phyloP scores from a whole-genome alignment of 2,329 filamentous ascomycete genomes.

The Aspergillus ibericus region DNA sequence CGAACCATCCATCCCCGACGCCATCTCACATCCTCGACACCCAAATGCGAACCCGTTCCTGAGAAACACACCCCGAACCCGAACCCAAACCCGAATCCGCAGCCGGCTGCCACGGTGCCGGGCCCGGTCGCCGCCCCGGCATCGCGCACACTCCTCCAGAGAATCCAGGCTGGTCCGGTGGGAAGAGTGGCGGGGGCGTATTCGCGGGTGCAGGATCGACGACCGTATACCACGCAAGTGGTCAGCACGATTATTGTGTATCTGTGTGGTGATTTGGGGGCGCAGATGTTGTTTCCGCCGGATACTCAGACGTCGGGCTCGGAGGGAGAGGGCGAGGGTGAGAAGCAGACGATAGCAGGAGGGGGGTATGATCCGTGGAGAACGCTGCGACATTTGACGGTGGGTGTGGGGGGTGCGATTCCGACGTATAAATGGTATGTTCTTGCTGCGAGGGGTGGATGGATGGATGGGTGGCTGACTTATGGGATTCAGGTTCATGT shows the following conservation, averaged over 20 bases:
- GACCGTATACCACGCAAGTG: slow-evolving; percentile 79
- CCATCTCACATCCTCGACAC: slow-evolving; percentile 13
- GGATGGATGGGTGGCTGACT: neutral
- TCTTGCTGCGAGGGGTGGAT: neutral
- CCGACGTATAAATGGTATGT: slow-evolving; percentile 77
- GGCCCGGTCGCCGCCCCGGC: slow-evolving; percentile 15
- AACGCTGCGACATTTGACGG: slow-evolving; percentile 69
- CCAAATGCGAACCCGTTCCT: slow-evolving; percentile 6
- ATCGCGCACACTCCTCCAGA: slow-evolving; percentile 30
- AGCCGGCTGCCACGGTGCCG: slow-evolving; percentile 19
- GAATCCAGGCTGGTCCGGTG: slow-evolving; percentile 32
- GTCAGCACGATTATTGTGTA: slow-evolving; percentile 75
- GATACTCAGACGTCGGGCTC: slow-evolving; percentile 25
- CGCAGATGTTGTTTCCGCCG: slow-evolving; percentile 64
- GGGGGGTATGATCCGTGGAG: slow-evolving; percentile 66
- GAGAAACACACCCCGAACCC: neutral
- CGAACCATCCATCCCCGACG: slow-evolving; percentile 14
- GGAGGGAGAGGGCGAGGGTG: slow-evolving; percentile 32
- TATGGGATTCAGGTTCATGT: slow-evolving; percentile 64
- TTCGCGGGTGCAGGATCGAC: slow-evolving; percentile 66
- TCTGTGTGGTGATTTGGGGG: slow-evolving; percentile 72
- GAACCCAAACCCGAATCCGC: slow-evolving; percentile 11
- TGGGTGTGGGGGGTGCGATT: slow-evolving; percentile 71
- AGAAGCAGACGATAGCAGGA: slow-evolving; percentile 36
- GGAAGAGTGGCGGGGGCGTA: slow-evolving; percentile 53